A percentile compares a stretch with the other conserved stretches of the same genome.
Conservation (phyloP, 495 filamentous ascomycete genomes). For the Podospora pseudocomata region DNA sequence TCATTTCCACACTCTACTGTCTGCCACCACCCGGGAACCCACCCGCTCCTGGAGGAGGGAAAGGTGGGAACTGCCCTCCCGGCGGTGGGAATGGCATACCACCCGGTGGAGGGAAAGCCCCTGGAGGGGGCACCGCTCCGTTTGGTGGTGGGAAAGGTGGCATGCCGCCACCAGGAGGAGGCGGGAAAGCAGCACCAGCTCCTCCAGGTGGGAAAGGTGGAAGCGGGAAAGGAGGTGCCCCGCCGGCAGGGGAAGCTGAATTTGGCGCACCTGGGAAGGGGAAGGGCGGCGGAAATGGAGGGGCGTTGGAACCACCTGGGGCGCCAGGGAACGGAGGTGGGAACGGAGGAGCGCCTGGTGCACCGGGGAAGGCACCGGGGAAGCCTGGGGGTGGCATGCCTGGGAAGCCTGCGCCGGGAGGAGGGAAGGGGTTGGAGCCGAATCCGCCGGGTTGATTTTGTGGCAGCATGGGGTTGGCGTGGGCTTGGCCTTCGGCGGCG, state of each 20-base stretch:
- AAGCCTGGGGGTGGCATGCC: conserved; percentile 32
- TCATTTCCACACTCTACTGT: neutral
- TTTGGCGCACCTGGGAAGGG: conserved; percentile 16
- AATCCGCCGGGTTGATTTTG: conserved; percentile 58
- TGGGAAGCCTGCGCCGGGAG: conserved; percentile 49
- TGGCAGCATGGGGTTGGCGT: conserved; percentile 72
- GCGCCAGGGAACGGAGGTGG: conserved; percentile 7
- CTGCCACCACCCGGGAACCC: conserved; percentile 28
- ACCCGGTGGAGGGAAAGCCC: conserved; percentile 12
- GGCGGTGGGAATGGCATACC: neutral
- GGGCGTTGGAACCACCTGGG: neutral
- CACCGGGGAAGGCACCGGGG: conserved; percentile 34
- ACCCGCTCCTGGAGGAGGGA: conserved; percentile 34
- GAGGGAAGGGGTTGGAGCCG: conserved; percentile 34
- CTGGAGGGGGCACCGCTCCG: conserved; percentile 13
- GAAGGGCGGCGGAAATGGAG: conserved; percentile 15
- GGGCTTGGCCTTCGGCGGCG: conserved; percentile 83
- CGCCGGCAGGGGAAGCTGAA: neutral
- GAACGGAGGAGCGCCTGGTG: conserved; percentile 36
- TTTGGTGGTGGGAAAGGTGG: conserved; percentile 37
- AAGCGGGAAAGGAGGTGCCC: conserved; percentile 11
- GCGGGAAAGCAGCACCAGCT: conserved; percentile 29
- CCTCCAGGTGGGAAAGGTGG: conserved; percentile 13
- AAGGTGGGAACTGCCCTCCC: conserved; percentile 30
- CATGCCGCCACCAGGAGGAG: conserved; percentile 39